Evolutionary conservation across 768 basidiomycete species (phyloP).

Genomic region (Collybiopsis confluens): DNA sequence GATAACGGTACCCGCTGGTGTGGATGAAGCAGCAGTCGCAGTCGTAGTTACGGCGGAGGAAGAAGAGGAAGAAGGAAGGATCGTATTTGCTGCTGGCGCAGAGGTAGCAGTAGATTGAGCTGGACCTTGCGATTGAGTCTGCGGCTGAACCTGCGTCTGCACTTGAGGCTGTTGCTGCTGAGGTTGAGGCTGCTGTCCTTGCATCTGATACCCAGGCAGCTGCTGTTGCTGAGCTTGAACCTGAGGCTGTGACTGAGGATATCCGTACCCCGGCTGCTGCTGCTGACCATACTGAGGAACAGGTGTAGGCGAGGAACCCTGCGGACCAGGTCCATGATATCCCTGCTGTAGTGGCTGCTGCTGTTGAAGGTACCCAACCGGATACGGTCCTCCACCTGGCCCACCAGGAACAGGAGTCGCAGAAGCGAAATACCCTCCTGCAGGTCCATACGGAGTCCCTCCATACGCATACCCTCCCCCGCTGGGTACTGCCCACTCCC

Average conservation of each 20-base stretch:
- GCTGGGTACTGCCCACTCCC: neutral
- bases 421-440: neutral
- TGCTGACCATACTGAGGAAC: conserved; percentile 1
- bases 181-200: conserved; percentile 16
- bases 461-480: neutral
- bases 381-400: neutral
- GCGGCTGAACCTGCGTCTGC: conserved; percentile 22
- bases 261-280: neutral
- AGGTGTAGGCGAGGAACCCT: neutral
- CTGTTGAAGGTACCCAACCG: neutral
- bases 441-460: neutral
- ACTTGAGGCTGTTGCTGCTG: conserved; percentile 23
- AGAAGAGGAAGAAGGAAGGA: conserved; percentile 11
- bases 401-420: neutral
- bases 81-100: conserved; percentile 19
- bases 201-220: neutral
- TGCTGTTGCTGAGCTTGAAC: conserved; percentile 7
- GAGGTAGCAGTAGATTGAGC: too few species aligned
- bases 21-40: too few species aligned
- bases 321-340: neutral
- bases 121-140: conserved; percentile 33
- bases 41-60: neutral
- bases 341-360: neutral
- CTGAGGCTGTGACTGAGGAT: neutral
- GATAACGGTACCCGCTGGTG: too few species aligned